Base-by-base conservation (phyloP, 306 rosid genomes). In the Dryas octopetala region DNA sequence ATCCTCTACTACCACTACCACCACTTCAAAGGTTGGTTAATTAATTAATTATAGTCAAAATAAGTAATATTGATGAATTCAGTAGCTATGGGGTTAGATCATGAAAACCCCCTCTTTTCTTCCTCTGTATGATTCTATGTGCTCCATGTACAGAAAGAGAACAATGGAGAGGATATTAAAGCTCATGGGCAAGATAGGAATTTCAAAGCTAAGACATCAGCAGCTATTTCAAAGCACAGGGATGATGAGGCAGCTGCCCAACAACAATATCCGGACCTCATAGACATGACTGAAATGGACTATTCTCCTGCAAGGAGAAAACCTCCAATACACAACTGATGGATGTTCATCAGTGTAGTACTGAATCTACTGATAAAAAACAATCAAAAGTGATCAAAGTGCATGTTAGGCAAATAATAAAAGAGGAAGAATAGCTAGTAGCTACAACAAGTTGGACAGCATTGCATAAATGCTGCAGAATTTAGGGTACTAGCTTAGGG, bases 291-390 rank as follows among this genome's bases (percentile, higher is more conserved):
- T 70, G 98, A 90, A 83, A 89, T 93, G 98, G 98, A 93, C 80
- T 93, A 90, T 81, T 89, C 98, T 80, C 91, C 98, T 47, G 95
- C 96, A 9, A 86, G 85, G 75, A 82, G 88, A 90, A 90, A 90
- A 85, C 80, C 96, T 80, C 96, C 98, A 0, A 93, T 90, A 86
- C 95, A 90, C 83, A 93, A 90, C 82, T 92, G 81, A 86, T 64
- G 28, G 8, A n/a, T 54, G n/a, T n/a, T 12, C 46, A 23, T 12
- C 6, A 40, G 23, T 41, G 16, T 1, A 69, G 44, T 32, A 32
- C 38, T 23, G 23, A 23, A 23, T 23, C 23, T 23, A 23, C 23
- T 32, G 38, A 32, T 32, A 32, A 32, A 32, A 32, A 32, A 32
- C 38, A 32, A 1, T 32, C 23, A 17, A 45, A 19, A 2, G 14